Evolutionary conservation across 1,139 yeast species (phyloP), one percentile per base, ranked within the genome.

Genomic region (Lodderomyces orthopsilosis): DNA sequence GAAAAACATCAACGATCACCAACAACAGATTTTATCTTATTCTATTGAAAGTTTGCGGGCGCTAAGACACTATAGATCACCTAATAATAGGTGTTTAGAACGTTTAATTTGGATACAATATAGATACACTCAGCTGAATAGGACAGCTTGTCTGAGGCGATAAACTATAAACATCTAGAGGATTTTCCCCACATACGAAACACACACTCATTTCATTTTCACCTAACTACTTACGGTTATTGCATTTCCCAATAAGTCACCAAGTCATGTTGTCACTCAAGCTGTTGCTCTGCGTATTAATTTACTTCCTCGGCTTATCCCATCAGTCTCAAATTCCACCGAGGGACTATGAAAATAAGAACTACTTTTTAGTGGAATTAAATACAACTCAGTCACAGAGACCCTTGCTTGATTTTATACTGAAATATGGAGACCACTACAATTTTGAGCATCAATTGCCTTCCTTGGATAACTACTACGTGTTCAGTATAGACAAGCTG

Each of bases 281-380:
- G 19, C 41, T 50, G 34, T 41, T 50, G 35, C 33, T 40, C 14
- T 43, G 37, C 8, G 21, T 50, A 12, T 35, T 45, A 21, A 39
- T 45, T 15, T 45, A 42, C 21, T 35, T 46, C n/a, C 8, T 48
- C 34, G 42, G 49, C 14, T 30, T 35, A 7, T 19, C 48, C 2
- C 19, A 28, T 8, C 46, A 42, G 41, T 41, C 38, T 18, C 30
- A 38, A n/a, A 48, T 62, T 35, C 72, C 70, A 4, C 35, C 48
- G 6, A 59, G 74, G 50, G 77, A 78, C 56, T 73, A 66, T 52
- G 66, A 56, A 8, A 48, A 49, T 27, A 63, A 64, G 37, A 68
- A 77, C 50, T 84, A 84, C 61, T 81, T 83, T 50, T 72, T 83
- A 10, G 68, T 83, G 27, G 88, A 83, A 51, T 42, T 75, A n/a